These are phyloP conservation scores for Ustilago loliicola DNA, from an alignment of 1,284 basidiomycete genomes.

Conservation along the genomic window DNA sequence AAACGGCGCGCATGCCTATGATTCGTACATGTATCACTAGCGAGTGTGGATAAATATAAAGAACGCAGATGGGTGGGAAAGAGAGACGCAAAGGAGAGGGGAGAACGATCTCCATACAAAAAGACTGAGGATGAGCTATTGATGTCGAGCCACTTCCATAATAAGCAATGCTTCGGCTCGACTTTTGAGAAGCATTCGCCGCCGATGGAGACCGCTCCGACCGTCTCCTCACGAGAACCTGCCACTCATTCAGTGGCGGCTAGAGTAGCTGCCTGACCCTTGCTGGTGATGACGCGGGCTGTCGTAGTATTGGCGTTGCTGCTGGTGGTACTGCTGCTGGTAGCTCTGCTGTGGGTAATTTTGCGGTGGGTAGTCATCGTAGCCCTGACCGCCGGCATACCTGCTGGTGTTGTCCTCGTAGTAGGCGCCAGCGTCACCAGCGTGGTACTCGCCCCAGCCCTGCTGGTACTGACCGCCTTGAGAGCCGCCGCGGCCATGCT, in stretches of 20 bases:
- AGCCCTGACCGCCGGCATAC: constrained; percentile 38
- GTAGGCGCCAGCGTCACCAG: constrained; percentile 62
- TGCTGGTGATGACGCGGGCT: constrained; percentile 28
- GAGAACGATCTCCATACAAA: not conserved
- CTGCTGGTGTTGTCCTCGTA: constrained; percentile 58
- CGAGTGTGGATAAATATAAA: constrained; percentile 6
- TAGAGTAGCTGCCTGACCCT: constrained; percentile 22
- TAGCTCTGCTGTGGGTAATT: constrained; percentile 26
- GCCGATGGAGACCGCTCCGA: not conserved
- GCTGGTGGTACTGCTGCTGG: constrained; percentile 25
- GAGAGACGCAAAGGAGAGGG: constrained; percentile 1
- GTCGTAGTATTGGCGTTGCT: constrained; percentile 41
- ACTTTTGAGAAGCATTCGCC: constrained; percentile 4
- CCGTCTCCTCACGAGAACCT: not conserved
- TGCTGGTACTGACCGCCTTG: constrained; percentile 45
- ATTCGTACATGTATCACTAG: not conserved
- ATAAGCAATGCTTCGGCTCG: constrained; percentile 8
- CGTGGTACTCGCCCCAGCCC: constrained; percentile 64
- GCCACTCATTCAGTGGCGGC: constrained; percentile 18
- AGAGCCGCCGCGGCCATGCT: constrained; percentile 21
- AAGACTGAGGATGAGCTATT: not conserved
- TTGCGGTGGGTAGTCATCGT: constrained; percentile 43
- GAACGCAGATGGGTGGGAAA: not conserved
- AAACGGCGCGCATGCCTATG: not conserved
- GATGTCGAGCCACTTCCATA: not conserved